These are phyloP conservation scores for Nicotiana knightiana DNA, from an alignment of 257 asterid species.

Conservation along the genomic window DNA sequence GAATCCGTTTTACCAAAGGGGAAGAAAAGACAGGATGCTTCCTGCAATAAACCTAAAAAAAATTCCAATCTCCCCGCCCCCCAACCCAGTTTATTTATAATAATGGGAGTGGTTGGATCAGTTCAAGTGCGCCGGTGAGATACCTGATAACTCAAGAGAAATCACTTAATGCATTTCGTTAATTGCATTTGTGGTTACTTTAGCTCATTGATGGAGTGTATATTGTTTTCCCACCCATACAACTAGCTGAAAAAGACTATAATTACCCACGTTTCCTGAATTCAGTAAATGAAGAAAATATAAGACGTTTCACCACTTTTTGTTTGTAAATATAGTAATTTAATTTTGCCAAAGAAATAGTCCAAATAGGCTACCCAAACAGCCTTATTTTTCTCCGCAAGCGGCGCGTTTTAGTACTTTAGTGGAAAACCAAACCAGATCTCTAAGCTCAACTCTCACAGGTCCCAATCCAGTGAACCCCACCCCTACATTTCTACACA, in stretches of 20 bases:
- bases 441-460: slow-evolving; percentile 10
- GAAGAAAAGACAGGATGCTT: neutral
- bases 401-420: slow-evolving; percentile 37
- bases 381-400: slow-evolving; percentile 25
- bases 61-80: neutral
- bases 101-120: too few species aligned
- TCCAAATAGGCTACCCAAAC: neutral
- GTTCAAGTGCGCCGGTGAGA: too few species aligned
- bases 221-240: too few species aligned
- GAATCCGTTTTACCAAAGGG: too few species aligned
- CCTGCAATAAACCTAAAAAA: neutral
- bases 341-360: neutral
- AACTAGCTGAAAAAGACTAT: too few species aligned
- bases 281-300: neutral
- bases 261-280: too few species aligned
- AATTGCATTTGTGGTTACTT: too few species aligned
- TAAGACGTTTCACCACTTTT: neutral
- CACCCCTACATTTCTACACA: slow-evolving; percentile 14
- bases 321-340: neutral
- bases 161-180: too few species aligned
- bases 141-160: too few species aligned
- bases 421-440: slow-evolving; percentile 24
- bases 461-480: slow-evolving; percentile 23
- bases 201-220: too few species aligned
- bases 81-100: too few species aligned